Base-by-base conservation (phyloP, 345 rosid species). In the Populus nigra region DNA sequence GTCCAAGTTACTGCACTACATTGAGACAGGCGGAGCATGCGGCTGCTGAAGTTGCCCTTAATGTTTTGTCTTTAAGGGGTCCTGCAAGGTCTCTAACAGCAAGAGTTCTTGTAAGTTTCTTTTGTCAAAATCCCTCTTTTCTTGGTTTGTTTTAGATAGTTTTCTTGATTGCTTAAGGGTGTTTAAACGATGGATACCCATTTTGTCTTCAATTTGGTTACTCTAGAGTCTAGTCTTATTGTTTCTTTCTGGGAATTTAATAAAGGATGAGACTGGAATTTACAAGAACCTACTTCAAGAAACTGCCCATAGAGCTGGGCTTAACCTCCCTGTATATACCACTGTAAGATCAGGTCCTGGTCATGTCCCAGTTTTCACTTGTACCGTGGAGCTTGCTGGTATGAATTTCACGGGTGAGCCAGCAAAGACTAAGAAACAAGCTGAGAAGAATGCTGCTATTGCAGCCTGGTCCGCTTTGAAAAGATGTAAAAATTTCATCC, bases 211-310 rank as follows among this genome's bases (percentile, higher is more conserved):
- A 67, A 9, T 71, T 65, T 27, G 22, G 43, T 22, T 18, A 35
- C 45, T 65, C 53, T 31, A 18, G 69, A 59, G 25, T 57, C 29
- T 33, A 45, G 1, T 68, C 74, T 65, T 74, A 29, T 71, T 7
- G n/a, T 68, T 6, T 77, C 50, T 72, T 3, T 23, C n/a, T 71
- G 69, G 68, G 17, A 73, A 71, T 18, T 22, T 53, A 72, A 62
- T 84, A 67, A 75, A 91, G 96, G 96, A 90, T 85, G 93, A 91
- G 81, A 91, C 93, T 62, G 92, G 93, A 69, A 86, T 91, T 76
- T 91, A 91, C 75, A 91, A 91, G 91, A 91, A 90, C 77, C 84
- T 91, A 20, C 93, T 91, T 57, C 93, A 91, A 80, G 96, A 91
- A 83, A 90, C 93, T 65, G 88, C 93, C 65, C 92, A 91, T 38